phyloP scores from a whole-genome alignment of 352 stramenopile genomes.

The Phytophthora megakarya region DNA sequence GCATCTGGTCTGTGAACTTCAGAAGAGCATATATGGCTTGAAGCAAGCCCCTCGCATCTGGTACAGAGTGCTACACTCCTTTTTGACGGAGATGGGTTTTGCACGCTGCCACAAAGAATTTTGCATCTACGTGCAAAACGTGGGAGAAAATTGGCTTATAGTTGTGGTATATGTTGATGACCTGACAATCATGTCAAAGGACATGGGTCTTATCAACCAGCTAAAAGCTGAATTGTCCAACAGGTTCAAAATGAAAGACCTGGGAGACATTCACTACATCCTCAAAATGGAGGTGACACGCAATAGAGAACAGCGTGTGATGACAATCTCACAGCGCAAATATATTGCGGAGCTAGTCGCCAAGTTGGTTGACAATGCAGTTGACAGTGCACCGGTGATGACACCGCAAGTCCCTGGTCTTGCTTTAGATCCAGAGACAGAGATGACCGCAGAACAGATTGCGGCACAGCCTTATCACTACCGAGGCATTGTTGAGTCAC shows the following conservation, averaged over 20 bases:
- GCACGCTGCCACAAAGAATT: conserved; percentile 34
- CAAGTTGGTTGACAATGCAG: not conserved
- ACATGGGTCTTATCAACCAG: too few relatives aligned
- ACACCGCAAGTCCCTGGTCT: conserved; percentile 14
- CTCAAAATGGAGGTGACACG: conserved; percentile 2
- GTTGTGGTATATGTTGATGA: conserved; percentile 2
- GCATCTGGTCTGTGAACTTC: too few relatives aligned
- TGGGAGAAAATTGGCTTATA: conserved; percentile 29
- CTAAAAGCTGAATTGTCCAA: too few relatives aligned
- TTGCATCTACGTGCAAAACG: conserved; percentile 34
- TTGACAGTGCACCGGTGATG: conserved; percentile 5
- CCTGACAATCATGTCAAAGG: too few relatives aligned
- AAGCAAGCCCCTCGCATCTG: conserved; percentile 18
- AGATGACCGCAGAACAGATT: conserved; percentile 15
- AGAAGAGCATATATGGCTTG: too few relatives aligned
- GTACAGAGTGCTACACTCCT: conserved; percentile 29
- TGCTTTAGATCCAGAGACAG: conserved; percentile 17
- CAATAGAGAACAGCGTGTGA: conserved; percentile 3
- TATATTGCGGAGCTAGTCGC: conserved; percentile 7
- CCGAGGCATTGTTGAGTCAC: too few relatives aligned
- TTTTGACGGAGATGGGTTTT: conserved; percentile 20
- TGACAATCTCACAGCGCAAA: conserved; percentile 7
- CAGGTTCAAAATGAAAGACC: too few relatives aligned
- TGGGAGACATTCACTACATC: not conserved
- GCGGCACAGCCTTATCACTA: too few relatives aligned